A percentile compares a stretch with the other conserved stretches of the same genome.
Conservation (phyloP, 2,329 filamentous ascomycete genomes). For the Talaromyces sp. region DNA sequence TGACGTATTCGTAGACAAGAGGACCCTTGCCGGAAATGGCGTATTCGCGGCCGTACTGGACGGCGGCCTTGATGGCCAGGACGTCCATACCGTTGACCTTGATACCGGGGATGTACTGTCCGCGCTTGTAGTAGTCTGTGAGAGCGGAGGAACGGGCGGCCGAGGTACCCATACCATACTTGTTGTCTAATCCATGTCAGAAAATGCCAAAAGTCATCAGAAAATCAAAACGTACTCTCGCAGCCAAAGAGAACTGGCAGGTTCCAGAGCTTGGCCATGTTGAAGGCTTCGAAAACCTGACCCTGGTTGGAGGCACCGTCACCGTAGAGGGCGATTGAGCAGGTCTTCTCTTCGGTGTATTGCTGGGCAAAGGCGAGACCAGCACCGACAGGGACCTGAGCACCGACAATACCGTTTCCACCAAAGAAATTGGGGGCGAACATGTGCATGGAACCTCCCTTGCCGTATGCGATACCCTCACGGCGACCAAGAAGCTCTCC, state of each 20-base stretch:
- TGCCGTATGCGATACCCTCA: slow-evolving; percentile 96
- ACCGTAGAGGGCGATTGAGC: slow-evolving; percentile 86
- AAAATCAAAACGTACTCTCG: slow-evolving; percentile 67
- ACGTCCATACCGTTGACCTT: slow-evolving; percentile 99
- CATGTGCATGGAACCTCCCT: slow-evolving; percentile 99
- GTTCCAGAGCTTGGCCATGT: slow-evolving; percentile 99
- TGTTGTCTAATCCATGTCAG: slow-evolving; percentile 68
- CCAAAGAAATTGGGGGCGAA: slow-evolving; percentile 97
- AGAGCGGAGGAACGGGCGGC: slow-evolving; percentile 88
- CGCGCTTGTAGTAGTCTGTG: slow-evolving; percentile 99
- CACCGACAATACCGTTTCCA: slow-evolving; percentile 97
- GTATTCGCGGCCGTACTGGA: slow-evolving; percentile 89
- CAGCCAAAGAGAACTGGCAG: slow-evolving; percentile 93
- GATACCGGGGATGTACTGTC: slow-evolving; percentile 97
- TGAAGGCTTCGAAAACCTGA: slow-evolving; percentile 99
- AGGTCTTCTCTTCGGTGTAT: slow-evolving; percentile 82
- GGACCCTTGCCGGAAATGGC: slow-evolving; percentile 78
- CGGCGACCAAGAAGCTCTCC: slow-evolving; percentile 91
- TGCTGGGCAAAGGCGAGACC: slow-evolving; percentile 96
- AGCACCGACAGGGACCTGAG: slow-evolving; percentile 94
- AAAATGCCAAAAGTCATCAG: neutral
- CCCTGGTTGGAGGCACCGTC: slow-evolving; percentile 99
- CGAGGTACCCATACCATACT: slow-evolving; percentile 99
- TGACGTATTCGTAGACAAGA: slow-evolving; percentile 96
- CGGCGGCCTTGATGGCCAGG: slow-evolving; percentile 92